Percentiles rank a stretch among this genome's conserved stretches.
Evolutionary conservation across 805 yeast species (phyloP).

Genomic region (Saturnispora ahearnii): DNA sequence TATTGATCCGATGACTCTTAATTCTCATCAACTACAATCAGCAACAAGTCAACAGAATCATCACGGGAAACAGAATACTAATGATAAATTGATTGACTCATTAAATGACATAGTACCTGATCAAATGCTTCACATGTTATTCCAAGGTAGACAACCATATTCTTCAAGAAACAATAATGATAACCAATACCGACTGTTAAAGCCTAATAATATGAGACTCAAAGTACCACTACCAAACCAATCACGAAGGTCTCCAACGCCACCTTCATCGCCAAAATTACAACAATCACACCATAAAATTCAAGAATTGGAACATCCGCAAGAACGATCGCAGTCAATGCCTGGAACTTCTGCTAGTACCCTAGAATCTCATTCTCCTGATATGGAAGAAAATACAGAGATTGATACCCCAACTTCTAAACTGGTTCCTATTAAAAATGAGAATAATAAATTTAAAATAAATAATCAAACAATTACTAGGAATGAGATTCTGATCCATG

Average conservation of each 20-base stretch:
- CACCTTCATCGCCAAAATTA: background rate
- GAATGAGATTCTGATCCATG: conserved; percentile 25
- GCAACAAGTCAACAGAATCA: background rate
- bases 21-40: background rate
- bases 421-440: conserved; percentile 11
- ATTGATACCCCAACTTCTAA: conserved; percentile 7
- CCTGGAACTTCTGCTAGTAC: background rate
- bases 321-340: background rate
- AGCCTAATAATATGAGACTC: background rate
- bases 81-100: background rate
- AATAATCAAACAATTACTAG: conserved; percentile 20
- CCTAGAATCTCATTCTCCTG: background rate
- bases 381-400: background rate
- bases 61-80: background rate
- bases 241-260: background rate
- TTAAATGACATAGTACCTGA: conserved; percentile 27
- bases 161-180: background rate
- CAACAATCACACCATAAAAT: background rate
- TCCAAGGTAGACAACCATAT: conserved; percentile 34
- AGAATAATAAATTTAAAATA: conserved; percentile 12
- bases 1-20: background rate
- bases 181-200: background rate
- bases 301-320: background rate
- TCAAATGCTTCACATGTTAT: conserved; percentile 43
- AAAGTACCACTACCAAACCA: background rate